Percentiles rank a stretch among this genome's conserved stretches.
These are phyloP conservation scores for Phytophthora foliorum DNA, from an alignment of 352 stramenopile genomes.

Conservation along the genomic window DNA sequence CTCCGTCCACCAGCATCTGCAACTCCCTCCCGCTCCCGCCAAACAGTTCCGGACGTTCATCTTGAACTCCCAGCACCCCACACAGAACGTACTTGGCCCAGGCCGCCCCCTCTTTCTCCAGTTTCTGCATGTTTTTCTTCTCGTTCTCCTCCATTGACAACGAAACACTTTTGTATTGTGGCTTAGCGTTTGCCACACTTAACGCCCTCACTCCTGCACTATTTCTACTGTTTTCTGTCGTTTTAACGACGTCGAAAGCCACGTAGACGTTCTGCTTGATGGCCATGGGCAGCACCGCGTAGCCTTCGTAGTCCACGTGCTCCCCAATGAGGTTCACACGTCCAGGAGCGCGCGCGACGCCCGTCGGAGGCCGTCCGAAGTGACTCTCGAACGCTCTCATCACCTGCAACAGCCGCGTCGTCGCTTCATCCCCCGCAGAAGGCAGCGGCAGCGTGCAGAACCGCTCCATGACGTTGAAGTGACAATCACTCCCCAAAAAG, in stretches of 20 bases:
- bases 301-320: constrained; percentile 91
- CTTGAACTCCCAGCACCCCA: constrained; percentile 37
- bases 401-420: constrained; percentile 19
- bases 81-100: constrained; percentile 59
- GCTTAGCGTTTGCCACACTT: constrained; percentile 33
- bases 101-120: constrained; percentile 6
- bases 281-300: constrained; percentile 87
- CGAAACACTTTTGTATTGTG: constrained; percentile 28
- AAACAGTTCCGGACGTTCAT: constrained; percentile 24
- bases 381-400: constrained; percentile 35
- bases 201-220: constrained; percentile 7
- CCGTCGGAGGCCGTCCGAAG: constrained; percentile 41
- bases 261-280: constrained; percentile 70
- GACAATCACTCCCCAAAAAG: constrained; percentile 21
- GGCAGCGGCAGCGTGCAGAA: constrained; percentile 32
- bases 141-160: constrained; percentile 15
- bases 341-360: constrained; percentile 68
- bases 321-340: constrained; percentile 91
- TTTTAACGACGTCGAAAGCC: constrained; percentile 39
- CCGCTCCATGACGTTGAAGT: constrained; percentile 38
- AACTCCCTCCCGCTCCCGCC: constrained; percentile 21
- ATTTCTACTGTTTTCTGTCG: neutral
- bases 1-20: constrained; percentile 72
- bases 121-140: constrained; percentile 13
- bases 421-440: neutral